phyloP scores from a whole-genome alignment of 176 grass and related monocot species.

The Rhynchospora tenuis region DNA sequence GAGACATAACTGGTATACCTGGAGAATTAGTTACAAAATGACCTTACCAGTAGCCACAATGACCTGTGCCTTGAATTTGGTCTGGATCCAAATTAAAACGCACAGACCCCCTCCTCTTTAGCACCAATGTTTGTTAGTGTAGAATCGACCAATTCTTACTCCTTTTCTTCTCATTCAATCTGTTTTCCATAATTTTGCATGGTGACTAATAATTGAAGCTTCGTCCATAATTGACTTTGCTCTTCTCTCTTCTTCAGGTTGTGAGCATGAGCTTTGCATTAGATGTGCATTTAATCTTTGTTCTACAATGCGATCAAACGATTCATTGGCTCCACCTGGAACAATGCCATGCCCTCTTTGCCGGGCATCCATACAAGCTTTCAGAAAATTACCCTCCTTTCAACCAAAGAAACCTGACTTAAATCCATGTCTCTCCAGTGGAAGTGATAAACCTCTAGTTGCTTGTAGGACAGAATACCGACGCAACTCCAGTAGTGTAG shows the following conservation, averaged over 20 bases:
- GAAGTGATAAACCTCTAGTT: conserved; percentile 12
- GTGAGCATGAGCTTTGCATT: conserved; percentile 71
- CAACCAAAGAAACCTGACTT: background rate
- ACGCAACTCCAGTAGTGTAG: conserved; percentile 9
- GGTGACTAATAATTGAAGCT: background rate
- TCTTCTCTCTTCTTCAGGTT: conserved; percentile 35
- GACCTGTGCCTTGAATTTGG: background rate
- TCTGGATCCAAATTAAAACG: background rate
- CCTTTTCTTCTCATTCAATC: background rate
- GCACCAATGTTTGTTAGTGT: background rate
- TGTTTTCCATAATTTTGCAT: background rate
- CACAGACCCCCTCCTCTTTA: background rate
- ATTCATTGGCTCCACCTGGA: conserved; percentile 38
- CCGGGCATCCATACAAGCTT: conserved; percentile 58
- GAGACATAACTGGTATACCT: background rate
- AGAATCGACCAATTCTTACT: background rate
- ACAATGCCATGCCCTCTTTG: conserved; percentile 89
- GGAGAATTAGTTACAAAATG: background rate
- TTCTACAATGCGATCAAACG: conserved; percentile 59
- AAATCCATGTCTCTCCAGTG: background rate
- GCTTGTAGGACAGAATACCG: conserved; percentile 18
- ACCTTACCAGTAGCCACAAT: background rate
- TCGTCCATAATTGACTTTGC: background rate
- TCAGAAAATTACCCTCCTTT: conserved; percentile 34
- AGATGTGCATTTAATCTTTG: conserved; percentile 76